Base-by-base conservation (phyloP, 768 basidiomycete genomes). In the Mycena alexandri region DNA sequence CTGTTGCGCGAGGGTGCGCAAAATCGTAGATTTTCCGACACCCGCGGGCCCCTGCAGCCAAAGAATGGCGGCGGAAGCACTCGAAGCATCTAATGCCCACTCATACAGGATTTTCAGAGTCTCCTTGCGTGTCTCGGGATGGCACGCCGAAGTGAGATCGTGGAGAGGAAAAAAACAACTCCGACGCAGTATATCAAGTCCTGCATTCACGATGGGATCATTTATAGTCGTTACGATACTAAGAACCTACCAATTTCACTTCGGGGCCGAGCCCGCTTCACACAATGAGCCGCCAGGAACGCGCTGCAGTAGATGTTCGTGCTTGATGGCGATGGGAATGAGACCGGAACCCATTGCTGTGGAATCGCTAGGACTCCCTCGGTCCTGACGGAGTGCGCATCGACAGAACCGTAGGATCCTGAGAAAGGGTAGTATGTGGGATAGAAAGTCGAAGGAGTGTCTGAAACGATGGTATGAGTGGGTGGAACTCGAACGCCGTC, bases 21-120 rank as follows among this genome's bases (percentile, higher is more conserved):
- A 33, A 50, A 71, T 61, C 25, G 65, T 24, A 41, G 69, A 71
- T 46, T 71, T 71, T 1, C 69, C 69, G n/a, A 60, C 61, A 21
- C 69, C 69, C 13, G 44, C 14, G 11, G 69, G 65, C 9, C 69
- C 69, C 1, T 56, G 46, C 33, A 71, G 21, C 24, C 69, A 67
- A 36, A 61, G 17, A 22, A 71, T 56, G n/a, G 43, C 43, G 33
- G 55, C 22, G n/a, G 51, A 8, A 13, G 43, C n/a, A 57, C 21
- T 38, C 4, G 55, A 6, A 24, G 44, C 1, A 16, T 58, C 55
- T 6, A 55, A 25, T 9, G 57, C 69, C 69, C 65, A 67, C 42
- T 33, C 44, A 38, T 25, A 55, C 4, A 70, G 57, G 17, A n/a
- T 25, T 4, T 24, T 9, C 10, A 71, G 46, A 5, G 22, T n/a